Base-by-base conservation (phyloP, 805 yeast genomes). In the Wickerhamiella domercqiae region DNA sequence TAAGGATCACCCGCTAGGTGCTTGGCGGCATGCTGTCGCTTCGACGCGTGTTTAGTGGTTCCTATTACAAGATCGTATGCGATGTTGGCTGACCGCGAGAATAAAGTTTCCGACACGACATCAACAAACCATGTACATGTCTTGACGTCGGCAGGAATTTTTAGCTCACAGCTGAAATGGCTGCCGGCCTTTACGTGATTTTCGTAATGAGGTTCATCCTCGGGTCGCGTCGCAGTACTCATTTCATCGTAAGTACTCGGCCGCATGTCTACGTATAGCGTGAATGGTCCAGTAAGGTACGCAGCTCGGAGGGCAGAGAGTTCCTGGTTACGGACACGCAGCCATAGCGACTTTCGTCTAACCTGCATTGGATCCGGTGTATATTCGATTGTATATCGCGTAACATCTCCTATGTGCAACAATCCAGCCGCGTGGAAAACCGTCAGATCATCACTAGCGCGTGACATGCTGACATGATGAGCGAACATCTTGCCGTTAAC, bases 281-380 rank as follows among this genome's bases (percentile, higher is more conserved):
- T 65, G 52, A 74, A 87, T 0, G 98, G 98, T 0, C 97, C 98
- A 1, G 86, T 76, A 32, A 90, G 57, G 49, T 76, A 82, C 1
- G 94, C 79, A 0, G 96, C 93, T 21, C 93, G 59, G 46, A 82
- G 54, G 1, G 90, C 67, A 2, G 80, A 60, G 45, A 72, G 70
- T 54, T 84, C 95, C 3, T 60, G 62, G 56, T 86, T 86, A 49
- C 71, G 73, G 28, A 86, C 69, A 38, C 71, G 68, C 7, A 60
- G 38, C 49, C 53, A 55, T 7, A 60, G 42, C 2, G 48, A 43
- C 4, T 41, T 39, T 5, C 41, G 36, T 9, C n/a, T 33, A 5
- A 9, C 20, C 20, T 30, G 30, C 21, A 13, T 28, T 7, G 36
- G 25, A 31, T 41, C 38, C 25, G 78, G 77, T 3, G 63, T 55